Base-by-base conservation (phyloP, 441 rosid genomes). In the Hura crepitans region DNA sequence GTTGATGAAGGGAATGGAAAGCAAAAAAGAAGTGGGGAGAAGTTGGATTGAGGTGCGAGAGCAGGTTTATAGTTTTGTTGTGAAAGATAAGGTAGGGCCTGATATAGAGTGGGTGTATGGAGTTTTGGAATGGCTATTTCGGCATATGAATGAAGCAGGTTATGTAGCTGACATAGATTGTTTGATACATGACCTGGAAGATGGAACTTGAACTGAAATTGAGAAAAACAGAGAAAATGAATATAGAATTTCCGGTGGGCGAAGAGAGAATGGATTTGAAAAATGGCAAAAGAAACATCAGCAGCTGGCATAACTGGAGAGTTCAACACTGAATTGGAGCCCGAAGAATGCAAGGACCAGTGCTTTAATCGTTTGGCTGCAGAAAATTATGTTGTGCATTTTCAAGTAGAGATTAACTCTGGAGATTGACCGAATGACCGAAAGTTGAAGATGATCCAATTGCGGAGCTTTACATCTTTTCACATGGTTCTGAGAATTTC, bases 1-100 rank as follows among this genome's bases (percentile, higher is more conserved):
- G 84, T 63, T 80, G 77, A 82, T 92, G 82, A 83, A 80, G 71
- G 76, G 75, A 66, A 81, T 80, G 66, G 89, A 84, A 60, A 83
- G 74, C 72, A 88, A 81, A 74, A 95, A 95, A 78, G 97, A 90
- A 79, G 84, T 83, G 5, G 98, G 98, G 65, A 83, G 84, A 79
- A 95, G 97, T 75, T 92, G 98, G 97, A 87, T 89, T 46, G 85
- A 84, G 76, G 75, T 89, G 33, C 81, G 82, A 68, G 85, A 87
- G 67, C 84, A 80, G 69, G 86, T 85, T 64, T 75, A 72, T 67
- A 79, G 92, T 73, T 87, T 90, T 57, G 83, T 89, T 27, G 93
- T 79, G 60, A 80, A 79, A 43, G 90, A 83, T 66, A 84, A 81
- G 79, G 68, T 60, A 35, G 84, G 85, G 47, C 82, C 78, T 66